Evolutionary conservation across 75 land plant species (phyloP).

Genomic region (Ceratopteris richardii): DNA sequence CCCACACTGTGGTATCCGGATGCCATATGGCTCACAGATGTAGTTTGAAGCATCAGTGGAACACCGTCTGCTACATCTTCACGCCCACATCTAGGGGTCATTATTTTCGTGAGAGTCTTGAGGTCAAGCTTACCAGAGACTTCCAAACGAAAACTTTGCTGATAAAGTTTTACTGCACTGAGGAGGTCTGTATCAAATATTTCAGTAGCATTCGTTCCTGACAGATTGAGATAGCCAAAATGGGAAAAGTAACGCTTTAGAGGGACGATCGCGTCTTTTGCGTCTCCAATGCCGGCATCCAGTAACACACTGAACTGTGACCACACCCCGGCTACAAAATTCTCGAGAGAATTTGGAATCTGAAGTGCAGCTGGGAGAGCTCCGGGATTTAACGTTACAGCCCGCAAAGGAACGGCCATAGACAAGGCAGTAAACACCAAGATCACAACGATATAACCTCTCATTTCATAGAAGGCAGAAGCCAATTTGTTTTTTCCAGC

Average conservation of each 20-base stretch:
- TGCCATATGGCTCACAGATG: slow-evolving; percentile 2
- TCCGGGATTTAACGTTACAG: no score
- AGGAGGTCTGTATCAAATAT: slow-evolving; percentile 29
- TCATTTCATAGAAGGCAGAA: no score
- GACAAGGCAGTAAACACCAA: no score
- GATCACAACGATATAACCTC: no score
- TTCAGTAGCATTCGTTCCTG: slow-evolving; percentile 20
- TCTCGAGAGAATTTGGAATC: neutral
- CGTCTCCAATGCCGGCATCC: slow-evolving; percentile 19
- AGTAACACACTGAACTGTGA: neutral
- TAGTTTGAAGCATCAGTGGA: slow-evolving; percentile 11
- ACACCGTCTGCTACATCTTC: slow-evolving; percentile 33
- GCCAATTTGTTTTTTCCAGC: no score
- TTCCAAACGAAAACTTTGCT: slow-evolving; percentile 31
- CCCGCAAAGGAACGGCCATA: no score
- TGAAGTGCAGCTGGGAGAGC: no score
- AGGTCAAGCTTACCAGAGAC: slow-evolving; percentile 34
- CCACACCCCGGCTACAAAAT: slow-evolving; percentile 6
- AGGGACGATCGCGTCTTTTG: slow-evolving; percentile 12
- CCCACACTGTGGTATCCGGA: slow-evolving; percentile 1
- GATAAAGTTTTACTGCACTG: slow-evolving; percentile 39
- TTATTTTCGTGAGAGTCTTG: slow-evolving; percentile 22
- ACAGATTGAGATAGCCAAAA: slow-evolving; percentile 40
- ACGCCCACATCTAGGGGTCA: slow-evolving; percentile 46
- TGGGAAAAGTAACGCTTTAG: slow-evolving; percentile 41